Evolutionary conservation across 441 rosid genomes (phyloP).

Genomic region (Viola pubescens): DNA sequence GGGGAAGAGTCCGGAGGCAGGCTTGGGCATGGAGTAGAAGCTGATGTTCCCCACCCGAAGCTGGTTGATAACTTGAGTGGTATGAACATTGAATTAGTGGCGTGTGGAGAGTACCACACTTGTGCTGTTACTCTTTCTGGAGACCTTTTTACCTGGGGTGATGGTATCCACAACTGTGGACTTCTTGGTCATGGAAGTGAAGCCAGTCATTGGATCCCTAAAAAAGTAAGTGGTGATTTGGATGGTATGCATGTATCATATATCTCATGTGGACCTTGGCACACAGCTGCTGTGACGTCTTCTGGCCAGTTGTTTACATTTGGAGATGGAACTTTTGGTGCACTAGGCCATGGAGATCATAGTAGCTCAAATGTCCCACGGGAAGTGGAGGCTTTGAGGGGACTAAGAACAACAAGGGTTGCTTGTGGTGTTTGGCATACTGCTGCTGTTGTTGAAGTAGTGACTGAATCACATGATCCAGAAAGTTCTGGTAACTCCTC

Average conservation of each 20-base stretch:
- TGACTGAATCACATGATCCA: slow-evolving; percentile 39
- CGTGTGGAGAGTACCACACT: slow-evolving; percentile 82
- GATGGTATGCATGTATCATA: slow-evolving; percentile 54
- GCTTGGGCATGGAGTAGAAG: slow-evolving; percentile 75
- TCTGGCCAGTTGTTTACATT: slow-evolving; percentile 78
- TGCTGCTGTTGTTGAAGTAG: slow-evolving; percentile 73
- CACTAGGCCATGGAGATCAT: slow-evolving; percentile 75
- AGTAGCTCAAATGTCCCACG: slow-evolving; percentile 49
- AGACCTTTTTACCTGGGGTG: slow-evolving; percentile 92
- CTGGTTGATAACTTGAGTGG: slow-evolving; percentile 52
- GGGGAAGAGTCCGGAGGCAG: slow-evolving; percentile 82
- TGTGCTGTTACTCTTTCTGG: slow-evolving; percentile 77
- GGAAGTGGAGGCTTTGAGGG: slow-evolving; percentile 61
- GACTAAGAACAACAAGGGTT: slow-evolving; percentile 46
- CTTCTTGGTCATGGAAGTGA: slow-evolving; percentile 87
- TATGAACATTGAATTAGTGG: slow-evolving; percentile 51
- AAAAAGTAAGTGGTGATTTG: slow-evolving; percentile 52
- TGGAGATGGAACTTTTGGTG: slow-evolving; percentile 93
- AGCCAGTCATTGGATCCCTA: slow-evolving; percentile 78
- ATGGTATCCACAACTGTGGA: slow-evolving; percentile 55
- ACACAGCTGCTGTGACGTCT: slow-evolving; percentile 75
- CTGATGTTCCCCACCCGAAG: slow-evolving; percentile 58
- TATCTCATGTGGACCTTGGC: slow-evolving; percentile 89
- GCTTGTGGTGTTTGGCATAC: slow-evolving; percentile 98
- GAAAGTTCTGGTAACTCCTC: slow-evolving; percentile 30